Conservation (phyloP, 495 filamentous ascomycete genomes). For the Parmelia sp. region DNA sequence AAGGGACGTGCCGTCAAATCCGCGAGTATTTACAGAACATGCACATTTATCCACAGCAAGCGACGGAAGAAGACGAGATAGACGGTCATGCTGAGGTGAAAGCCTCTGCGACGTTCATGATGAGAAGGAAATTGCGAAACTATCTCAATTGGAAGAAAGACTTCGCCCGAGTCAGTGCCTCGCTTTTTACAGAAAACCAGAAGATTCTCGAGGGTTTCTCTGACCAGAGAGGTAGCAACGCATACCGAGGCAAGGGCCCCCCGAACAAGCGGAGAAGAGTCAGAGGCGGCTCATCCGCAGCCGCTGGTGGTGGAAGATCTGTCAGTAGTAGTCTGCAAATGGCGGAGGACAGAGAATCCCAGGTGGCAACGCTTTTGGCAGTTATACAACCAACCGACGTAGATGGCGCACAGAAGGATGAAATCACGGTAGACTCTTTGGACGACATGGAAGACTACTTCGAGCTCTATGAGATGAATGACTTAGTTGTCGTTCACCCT, state of each 20-base stretch:
- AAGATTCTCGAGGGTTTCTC: conserved; percentile 59
- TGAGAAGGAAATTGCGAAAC: conserved; percentile 77
- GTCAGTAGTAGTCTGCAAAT: conserved; percentile 64
- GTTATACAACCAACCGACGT: conserved; percentile 61
- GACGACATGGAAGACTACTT: conserved; percentile 89
- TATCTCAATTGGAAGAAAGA: conserved; percentile 91
- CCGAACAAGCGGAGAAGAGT: conserved; percentile 83
- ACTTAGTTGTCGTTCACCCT: conserved; percentile 82
- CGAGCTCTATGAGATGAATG: conserved; percentile 85
- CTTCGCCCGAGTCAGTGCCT: conserved; percentile 74
- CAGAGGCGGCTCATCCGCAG: conserved; percentile 67
- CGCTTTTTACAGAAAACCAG: conserved; percentile 69
- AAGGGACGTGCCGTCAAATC: conserved; percentile 80
- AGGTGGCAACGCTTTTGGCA: conserved; percentile 60
- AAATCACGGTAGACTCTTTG: conserved; percentile 72
- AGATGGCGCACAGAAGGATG: conserved; percentile 61
- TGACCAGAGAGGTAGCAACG: conserved; percentile 35
- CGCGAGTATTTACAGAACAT: conserved; percentile 88
- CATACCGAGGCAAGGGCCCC: conserved; percentile 57
- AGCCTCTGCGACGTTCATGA: conserved; percentile 75
- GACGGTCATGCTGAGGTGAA: conserved; percentile 38
- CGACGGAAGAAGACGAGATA: conserved; percentile 34
- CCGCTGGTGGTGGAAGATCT: conserved; percentile 48
- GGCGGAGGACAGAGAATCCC: conserved; percentile 71
- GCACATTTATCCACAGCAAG: conserved; percentile 60